Conservation (phyloP, 306 rosid species). For the Pterocarpus macrocarpus region DNA sequence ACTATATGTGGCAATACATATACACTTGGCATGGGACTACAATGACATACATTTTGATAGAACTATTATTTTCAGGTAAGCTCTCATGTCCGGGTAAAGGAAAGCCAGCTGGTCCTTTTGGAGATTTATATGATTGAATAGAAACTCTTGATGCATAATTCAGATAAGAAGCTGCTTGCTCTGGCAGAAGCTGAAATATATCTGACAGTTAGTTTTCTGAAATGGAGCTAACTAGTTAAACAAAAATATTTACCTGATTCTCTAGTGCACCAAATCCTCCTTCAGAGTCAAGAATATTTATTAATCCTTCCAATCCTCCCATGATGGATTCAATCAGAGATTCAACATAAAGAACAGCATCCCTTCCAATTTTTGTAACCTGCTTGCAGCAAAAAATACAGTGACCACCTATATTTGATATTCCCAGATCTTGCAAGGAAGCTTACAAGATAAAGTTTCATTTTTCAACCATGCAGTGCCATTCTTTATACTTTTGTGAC, state of each 20-base stretch:
- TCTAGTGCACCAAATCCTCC: slow-evolving; percentile 99
- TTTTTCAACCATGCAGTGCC: slow-evolving; percentile 31
- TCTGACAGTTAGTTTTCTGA: slow-evolving; percentile 52
- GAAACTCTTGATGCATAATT: slow-evolving; percentile 85
- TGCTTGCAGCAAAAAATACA: slow-evolving; percentile 58
- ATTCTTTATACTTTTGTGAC: slow-evolving; percentile 24
- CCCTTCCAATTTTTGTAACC: slow-evolving; percentile 97
- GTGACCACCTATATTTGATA: slow-evolving; percentile 43
- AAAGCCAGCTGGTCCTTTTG: slow-evolving; percentile 77
- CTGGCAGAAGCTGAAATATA: slow-evolving; percentile 89
- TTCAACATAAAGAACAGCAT: slow-evolving; percentile 98
- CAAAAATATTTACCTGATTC: slow-evolving; percentile 74
- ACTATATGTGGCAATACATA: slow-evolving; percentile 29
- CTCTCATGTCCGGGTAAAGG: slow-evolving; percentile 98
- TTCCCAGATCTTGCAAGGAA: slow-evolving; percentile 30
- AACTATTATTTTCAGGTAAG: slow-evolving; percentile 88
- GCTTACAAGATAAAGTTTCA: slow-evolving; percentile 40
- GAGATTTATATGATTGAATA: slow-evolving; percentile 77
- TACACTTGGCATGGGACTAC: slow-evolving; percentile 33
- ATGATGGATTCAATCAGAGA: slow-evolving; percentile 96
- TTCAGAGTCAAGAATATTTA: slow-evolving; percentile 96
- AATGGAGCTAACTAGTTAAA: slow-evolving; percentile 40
- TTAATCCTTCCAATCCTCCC: slow-evolving; percentile 99
- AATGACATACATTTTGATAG: slow-evolving; percentile 86
- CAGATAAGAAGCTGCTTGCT: slow-evolving; percentile 94